Conservation (phyloP, 371 early-diverging fungal genomes). For the Parasitella parasitica region DNA sequence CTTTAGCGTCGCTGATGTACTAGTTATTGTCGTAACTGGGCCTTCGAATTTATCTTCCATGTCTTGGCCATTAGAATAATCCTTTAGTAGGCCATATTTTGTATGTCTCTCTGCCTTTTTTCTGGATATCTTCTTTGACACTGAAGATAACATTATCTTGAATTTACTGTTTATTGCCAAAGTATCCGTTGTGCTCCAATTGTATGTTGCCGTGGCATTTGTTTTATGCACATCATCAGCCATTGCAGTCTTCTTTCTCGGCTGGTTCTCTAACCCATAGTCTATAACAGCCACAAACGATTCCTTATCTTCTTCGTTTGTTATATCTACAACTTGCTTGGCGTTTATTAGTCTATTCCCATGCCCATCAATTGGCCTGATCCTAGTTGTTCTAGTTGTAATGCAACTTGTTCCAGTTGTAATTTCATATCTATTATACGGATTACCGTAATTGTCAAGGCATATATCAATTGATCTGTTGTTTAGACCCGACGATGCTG, state of each 20-base stretch:
- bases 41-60: constrained; percentile 14
- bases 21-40: constrained; percentile 26
- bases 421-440: constrained; percentile 40
- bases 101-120: constrained; percentile 42
- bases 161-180: constrained; percentile 3
- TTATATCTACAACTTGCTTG: constrained; percentile 36
- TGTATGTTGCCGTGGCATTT: neutral
- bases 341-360: constrained; percentile 13
- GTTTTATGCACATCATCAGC: neutral
- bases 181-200: neutral
- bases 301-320: constrained; percentile 37
- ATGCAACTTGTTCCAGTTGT: constrained; percentile 32
- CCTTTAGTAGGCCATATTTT: constrained; percentile 14
- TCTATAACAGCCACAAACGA: constrained; percentile 41
- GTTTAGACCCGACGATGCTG: neutral
- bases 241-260: neutral
- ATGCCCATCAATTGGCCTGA: constrained; percentile 35
- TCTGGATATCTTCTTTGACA: constrained; percentile 50
- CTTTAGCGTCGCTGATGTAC: constrained; percentile 26
- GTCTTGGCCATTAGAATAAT: neutral
- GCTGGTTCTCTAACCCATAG: neutral
- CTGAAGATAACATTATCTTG: constrained; percentile 51
- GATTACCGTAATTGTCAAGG: constrained; percentile 13
- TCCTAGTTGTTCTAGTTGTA: constrained; percentile 36
- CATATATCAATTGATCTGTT: neutral